These are phyloP conservation scores for Epichloe elymi DNA, from an alignment of 2,329 filamentous ascomycete species.

Conservation along the genomic window DNA sequence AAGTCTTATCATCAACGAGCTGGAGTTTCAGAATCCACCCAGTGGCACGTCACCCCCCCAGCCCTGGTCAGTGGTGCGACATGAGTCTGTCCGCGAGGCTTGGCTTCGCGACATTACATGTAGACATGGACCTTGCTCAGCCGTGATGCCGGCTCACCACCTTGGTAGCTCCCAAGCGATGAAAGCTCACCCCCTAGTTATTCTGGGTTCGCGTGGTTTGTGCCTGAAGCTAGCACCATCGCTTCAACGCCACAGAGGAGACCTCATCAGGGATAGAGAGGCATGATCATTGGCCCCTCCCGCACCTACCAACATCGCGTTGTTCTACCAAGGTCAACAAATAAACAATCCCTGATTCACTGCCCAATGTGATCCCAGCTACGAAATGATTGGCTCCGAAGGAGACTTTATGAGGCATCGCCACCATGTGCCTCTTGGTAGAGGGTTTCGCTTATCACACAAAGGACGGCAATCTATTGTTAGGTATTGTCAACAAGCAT, in stretches of 20 bases:
- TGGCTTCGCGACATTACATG: neutral
- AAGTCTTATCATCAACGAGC: neutral
- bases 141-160: neutral
- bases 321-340: too few species aligned
- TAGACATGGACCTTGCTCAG: too few species aligned
- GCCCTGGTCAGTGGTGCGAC: slow-evolving; percentile 2
- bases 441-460: too few species aligned
- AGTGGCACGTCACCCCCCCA: neutral
- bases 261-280: neutral
- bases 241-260: slow-evolving; percentile 1
- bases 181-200: neutral
- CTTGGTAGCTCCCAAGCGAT: neutral
- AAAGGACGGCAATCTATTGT: too few species aligned
- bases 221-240: slow-evolving; percentile 2
- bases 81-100: neutral
- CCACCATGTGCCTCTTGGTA: too few species aligned
- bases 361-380: too few species aligned
- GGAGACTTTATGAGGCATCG: too few species aligned
- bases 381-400: too few species aligned
- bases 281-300: neutral
- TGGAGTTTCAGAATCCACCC: neutral
- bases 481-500: too few species aligned
- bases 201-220: neutral
- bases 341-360: too few species aligned
- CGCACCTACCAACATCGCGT: neutral